Conservation (phyloP, 2,329 filamentous ascomycete genomes). For the Elsinoe fawcettii region DNA sequence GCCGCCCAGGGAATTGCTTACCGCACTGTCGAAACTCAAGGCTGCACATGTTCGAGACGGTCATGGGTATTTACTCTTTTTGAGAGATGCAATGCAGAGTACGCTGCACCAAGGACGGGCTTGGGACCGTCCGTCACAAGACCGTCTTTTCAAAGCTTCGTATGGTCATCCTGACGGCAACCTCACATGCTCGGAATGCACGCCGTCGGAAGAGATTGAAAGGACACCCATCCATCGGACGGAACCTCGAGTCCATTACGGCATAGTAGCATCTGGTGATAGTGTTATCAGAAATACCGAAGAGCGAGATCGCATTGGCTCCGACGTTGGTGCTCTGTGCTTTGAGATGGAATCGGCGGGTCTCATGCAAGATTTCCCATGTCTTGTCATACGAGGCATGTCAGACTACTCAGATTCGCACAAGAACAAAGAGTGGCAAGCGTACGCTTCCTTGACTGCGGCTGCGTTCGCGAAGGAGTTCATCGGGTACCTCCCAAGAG, state of each 20-base stretch:
- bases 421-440: constrained; percentile 24
- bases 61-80: background rate
- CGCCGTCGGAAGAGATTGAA: background rate
- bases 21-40: constrained; percentile 18
- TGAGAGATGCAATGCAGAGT: background rate
- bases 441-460: constrained; percentile 21
- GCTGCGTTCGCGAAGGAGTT: constrained; percentile 22
- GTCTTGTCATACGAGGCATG: constrained; percentile 23
- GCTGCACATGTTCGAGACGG: background rate
- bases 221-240: background rate
- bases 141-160: background rate
- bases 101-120: background rate
- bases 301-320: background rate
- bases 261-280: constrained; percentile 35
- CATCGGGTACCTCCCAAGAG: background rate
- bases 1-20: constrained; percentile 22
- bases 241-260: constrained; percentile 29
- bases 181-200: background rate
- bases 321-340: constrained; percentile 15
- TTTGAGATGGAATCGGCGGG: constrained; percentile 21
- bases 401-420: constrained; percentile 24
- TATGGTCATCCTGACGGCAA: background rate
- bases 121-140: background rate
- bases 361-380: constrained; percentile 18
- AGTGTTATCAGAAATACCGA: constrained; percentile 16